Conservation (phyloP, 2,329 filamentous ascomycete species). For the Rhynchosporium graminicola region DNA sequence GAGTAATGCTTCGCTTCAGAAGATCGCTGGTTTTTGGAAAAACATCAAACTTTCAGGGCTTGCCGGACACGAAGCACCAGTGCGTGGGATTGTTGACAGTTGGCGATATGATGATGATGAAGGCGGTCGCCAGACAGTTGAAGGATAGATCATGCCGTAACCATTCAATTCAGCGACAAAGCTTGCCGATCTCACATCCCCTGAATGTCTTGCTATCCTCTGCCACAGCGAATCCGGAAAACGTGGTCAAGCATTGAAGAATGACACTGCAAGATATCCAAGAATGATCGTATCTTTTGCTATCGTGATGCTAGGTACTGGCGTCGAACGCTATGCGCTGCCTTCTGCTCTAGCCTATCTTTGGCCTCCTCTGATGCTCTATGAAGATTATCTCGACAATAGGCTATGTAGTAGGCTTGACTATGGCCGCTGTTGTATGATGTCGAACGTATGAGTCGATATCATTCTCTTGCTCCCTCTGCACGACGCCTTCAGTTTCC, state of each 20-base stretch:
- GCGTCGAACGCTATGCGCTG: constrained; percentile 61
- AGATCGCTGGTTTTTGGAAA: not conserved
- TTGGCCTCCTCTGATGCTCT: constrained; percentile 51
- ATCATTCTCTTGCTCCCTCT: constrained; percentile 26
- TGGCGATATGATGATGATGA: not conserved
- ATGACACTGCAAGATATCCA: constrained; percentile 42
- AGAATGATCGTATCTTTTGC: constrained; percentile 58
- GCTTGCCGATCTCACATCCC: constrained; percentile 10
- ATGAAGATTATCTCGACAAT: constrained; percentile 70
- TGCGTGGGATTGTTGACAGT: not conserved
- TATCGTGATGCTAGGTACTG: constrained; percentile 77
- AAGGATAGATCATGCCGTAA: not conserved
- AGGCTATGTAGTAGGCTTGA: constrained; percentile 55
- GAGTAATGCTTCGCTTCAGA: constrained; percentile 10
- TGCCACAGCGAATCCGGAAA: constrained; percentile 19
- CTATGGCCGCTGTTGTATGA: constrained; percentile 40
- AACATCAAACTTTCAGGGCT: constrained; percentile 2
- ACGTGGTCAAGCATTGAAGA: constrained; percentile 40
- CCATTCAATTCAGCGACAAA: not conserved
- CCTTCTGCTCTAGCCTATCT: constrained; percentile 53
- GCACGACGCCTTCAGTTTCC: constrained; percentile 17
- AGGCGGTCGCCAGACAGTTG: not conserved
- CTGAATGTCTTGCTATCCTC: constrained; percentile 11
- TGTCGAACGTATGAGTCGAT: constrained; percentile 39
- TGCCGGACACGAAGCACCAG: not conserved